Evolutionary conservation across 108 stramenopile genomes (phyloP), one percentile per base, ranked within the genome.

Genomic region (Stephanodiscus triporus): DNA sequence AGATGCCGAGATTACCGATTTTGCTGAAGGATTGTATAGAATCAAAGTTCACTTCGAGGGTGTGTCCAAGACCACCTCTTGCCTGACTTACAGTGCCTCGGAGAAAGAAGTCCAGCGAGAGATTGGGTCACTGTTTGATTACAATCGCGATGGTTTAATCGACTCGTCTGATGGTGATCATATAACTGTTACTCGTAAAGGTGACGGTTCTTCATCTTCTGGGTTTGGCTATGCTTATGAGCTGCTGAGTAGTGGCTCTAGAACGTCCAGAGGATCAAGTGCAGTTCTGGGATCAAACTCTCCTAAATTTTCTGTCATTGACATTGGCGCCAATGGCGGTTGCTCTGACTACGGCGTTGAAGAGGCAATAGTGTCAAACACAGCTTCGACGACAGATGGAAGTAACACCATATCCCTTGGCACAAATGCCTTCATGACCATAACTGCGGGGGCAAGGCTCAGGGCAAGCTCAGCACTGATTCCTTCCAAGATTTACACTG

Each of bases 181-280:
- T 65, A 68, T 93, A 34, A 17, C 65, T 22, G 88, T 93, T 4
- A 69, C 63, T 60, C 79, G 85, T 23, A 42, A 56, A 57, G 91
- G 91, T 16, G 89, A 92, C 59, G 91, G 88, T 6, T 61, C 66
- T 32, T 58, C 66, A 3, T 47, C 70, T 17, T 87, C 68, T 40
- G 91, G 91, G n/a, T 89, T 84, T 63, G 91, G 91, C 9, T 92
- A 87, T 72, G 51, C 56, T 17, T 92, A 92, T 76, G 67, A 73
- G 38, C 61, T 92, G 43, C 55, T 59, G 23, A 78, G 76, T 55
- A 70, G 47, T 8, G 82, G 78, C 34, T 77, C 81, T 17, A 22
- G 14, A 1, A 57, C 57, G 47, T 54, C 54, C 30, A 63, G 62
- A 64, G 86, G 85, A 13, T 48, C 80, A 26, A 85, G 81, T 60